phyloP scores from a whole-genome alignment of 1,284 basidiomycete species.

The Salmacisia buchloeana region DNA sequence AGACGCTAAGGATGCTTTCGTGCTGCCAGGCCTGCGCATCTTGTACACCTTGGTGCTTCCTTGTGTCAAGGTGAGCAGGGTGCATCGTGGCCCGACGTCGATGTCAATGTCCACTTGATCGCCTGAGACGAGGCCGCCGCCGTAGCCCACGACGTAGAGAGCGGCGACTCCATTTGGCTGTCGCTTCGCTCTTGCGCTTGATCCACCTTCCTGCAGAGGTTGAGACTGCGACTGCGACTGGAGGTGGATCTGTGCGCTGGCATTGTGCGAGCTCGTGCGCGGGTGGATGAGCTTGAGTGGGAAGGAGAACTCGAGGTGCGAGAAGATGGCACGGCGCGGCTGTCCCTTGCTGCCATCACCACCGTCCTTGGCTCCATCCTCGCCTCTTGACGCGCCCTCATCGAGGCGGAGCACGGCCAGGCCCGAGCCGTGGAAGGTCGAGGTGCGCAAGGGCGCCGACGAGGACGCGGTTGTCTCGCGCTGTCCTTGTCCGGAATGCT shows the following conservation, averaged over 20 bases:
- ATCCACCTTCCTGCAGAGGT: background rate
- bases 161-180: slow-evolving; percentile 59
- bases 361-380: no score
- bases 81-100: slow-evolving; percentile 59
- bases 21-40: slow-evolving; percentile 8
- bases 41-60: slow-evolving; percentile 56
- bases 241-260: slow-evolving; percentile 8
- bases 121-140: slow-evolving; percentile 86
- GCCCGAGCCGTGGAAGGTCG: slow-evolving; percentile 10
- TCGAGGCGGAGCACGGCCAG: slow-evolving; percentile 11
- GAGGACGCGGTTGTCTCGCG: background rate
- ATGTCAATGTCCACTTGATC: slow-evolving; percentile 67
- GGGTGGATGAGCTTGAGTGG: slow-evolving; percentile 86
- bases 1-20: background rate
- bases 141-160: slow-evolving; percentile 79
- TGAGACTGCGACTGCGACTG: background rate
- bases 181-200: slow-evolving; percentile 33
- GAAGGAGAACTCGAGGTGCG: slow-evolving; percentile 72
- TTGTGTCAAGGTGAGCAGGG: slow-evolving; percentile 72
- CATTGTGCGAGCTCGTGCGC: slow-evolving; percentile 50
- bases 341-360: background rate
- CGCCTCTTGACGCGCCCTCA: no score
- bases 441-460: slow-evolving; percentile 1
- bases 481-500: background rate
- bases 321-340: slow-evolving; percentile 54